Conservation (phyloP, 2,329 filamentous ascomycete genomes). For the Colletotrichum lentis region DNA sequence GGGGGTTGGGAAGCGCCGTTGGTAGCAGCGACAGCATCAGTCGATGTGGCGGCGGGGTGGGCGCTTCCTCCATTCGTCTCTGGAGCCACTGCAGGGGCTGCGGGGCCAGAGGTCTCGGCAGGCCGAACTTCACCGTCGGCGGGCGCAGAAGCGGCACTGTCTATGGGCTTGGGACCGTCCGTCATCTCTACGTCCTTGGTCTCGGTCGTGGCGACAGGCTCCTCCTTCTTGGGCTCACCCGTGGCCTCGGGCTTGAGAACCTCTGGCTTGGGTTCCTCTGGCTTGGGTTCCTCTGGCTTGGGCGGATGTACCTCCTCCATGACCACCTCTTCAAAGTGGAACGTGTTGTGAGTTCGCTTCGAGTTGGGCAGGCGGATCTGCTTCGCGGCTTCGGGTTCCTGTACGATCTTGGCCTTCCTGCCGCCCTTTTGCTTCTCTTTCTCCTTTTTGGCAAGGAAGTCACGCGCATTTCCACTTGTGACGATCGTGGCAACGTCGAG, state of each 20-base stretch:
- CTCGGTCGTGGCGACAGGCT: conserved; percentile 4
- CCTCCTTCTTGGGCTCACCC: conserved; percentile 28
- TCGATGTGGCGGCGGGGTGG: conserved; percentile 31
- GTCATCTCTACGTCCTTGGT: conserved; percentile 41
- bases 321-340: conserved; percentile 75
- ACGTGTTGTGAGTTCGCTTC: conserved; percentile 73
- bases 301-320: conserved; percentile 60
- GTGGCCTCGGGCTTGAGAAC: conserved; percentile 40
- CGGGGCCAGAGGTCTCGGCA: conserved; percentile 40
- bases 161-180: conserved; percentile 36
- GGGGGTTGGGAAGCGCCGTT: conserved; percentile 45
- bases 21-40: conserved; percentile 35
- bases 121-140: conserved; percentile 40
- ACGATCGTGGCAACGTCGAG: conserved; percentile 87
- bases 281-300: conserved; percentile 42
- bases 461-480: conserved; percentile 79
- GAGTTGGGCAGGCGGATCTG: conserved; percentile 73
- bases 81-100: conserved; percentile 26
- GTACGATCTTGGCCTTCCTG: conserved; percentile 61
- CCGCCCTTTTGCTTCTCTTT: conserved; percentile 74
- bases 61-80: conserved; percentile 39
- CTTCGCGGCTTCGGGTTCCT: conserved; percentile 65
- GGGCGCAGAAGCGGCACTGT: conserved; percentile 34
- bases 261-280: conserved; percentile 38
- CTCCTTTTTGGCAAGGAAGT: conserved; percentile 84